Base-by-base conservation (phyloP, 805 yeast species). In the Hyphopichia homilentoma region DNA sequence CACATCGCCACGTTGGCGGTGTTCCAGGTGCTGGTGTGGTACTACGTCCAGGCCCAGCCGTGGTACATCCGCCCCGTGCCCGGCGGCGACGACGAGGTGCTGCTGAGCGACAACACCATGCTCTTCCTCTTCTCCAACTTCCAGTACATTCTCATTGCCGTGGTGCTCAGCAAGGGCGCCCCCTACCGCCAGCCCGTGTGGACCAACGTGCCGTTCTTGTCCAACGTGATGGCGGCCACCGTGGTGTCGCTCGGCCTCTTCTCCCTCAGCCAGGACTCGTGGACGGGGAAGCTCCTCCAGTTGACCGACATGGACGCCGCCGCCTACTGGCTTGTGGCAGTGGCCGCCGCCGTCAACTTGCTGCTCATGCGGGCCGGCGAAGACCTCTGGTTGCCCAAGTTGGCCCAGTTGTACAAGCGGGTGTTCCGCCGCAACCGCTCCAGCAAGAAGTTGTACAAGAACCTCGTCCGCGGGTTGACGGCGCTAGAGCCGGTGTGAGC, bases 31-130 rank as follows among this genome's bases (percentile, higher is more conserved):
- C 29, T 65, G 2, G 57, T 84, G 1, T 89, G 96, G 96, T 31
- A 59, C 7, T 43, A 62, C 27, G 81, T 77, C 15, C 79, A 75
- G 40, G 46, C 54, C 3, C 70, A 70, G 44, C 61, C 75, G 0
- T 93, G 97, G 97, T 90, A 88, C 55, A 59, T 75, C 16, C 70
- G 73, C 30, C 96, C 97, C 0, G 57, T 81, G 14, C 87, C 90
- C 2, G 95, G 89, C 2, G 84, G 84, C 23, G 81, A 77, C 34
- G 83, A 79, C 41, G 79, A 79, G 2, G 95, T 93, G 7, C 74
- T 81, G 49, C 81, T 93, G 18, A 77, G 95, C 0, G 98, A 93
- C 53, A 93, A 94, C 55, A 88, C 97, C 0, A 77, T 83, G 0
- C 61, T 93, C 36, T 93, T 93, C 57, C 73, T 79, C 29, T 79